Percentiles rank a stretch among this genome's conserved stretches.
Conservation (phyloP, 108 stramenopile genomes). For the Fragilaria crotonensis region DNA sequence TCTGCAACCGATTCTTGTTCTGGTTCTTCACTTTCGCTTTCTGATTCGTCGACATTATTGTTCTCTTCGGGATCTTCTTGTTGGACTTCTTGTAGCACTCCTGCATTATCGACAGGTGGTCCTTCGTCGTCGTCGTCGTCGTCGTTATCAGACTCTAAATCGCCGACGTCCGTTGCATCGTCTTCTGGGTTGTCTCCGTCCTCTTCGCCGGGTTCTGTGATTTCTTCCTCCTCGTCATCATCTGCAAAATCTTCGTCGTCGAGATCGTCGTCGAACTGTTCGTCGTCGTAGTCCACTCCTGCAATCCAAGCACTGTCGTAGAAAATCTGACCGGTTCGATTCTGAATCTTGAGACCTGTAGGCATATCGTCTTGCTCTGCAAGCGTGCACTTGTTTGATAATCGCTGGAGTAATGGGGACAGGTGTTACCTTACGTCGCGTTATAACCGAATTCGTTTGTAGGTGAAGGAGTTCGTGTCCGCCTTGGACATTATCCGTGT, state of each 20-base stretch:
- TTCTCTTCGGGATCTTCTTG: neutral
- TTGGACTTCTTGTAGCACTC: neutral
- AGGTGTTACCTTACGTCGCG: neutral
- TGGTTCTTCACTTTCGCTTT: neutral
- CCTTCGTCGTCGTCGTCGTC: neutral
- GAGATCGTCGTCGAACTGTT: neutral
- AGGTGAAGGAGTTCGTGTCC: constrained; percentile 10
- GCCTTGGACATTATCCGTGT: constrained; percentile 23
- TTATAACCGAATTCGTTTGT: constrained; percentile 1
- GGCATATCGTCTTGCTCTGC: constrained; percentile 6
- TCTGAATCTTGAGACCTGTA: constrained; percentile 13
- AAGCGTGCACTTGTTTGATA: neutral
- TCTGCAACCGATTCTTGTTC: too few relatives aligned
- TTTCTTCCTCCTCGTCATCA: neutral
- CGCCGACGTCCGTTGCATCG: constrained; percentile 16
- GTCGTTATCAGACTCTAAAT: neutral
- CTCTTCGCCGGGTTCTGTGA: neutral
- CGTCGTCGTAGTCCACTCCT: constrained; percentile 23
- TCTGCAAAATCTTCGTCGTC: neutral
- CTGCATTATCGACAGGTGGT: neutral
- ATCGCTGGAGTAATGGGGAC: neutral
- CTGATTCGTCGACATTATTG: neutral
- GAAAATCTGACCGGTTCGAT: neutral
- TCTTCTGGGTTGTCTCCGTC: neutral
- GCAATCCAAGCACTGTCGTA: constrained; percentile 22